Base-by-base conservation (phyloP, 352 stramenopile species). In the Pythium scleroteichum region DNA sequence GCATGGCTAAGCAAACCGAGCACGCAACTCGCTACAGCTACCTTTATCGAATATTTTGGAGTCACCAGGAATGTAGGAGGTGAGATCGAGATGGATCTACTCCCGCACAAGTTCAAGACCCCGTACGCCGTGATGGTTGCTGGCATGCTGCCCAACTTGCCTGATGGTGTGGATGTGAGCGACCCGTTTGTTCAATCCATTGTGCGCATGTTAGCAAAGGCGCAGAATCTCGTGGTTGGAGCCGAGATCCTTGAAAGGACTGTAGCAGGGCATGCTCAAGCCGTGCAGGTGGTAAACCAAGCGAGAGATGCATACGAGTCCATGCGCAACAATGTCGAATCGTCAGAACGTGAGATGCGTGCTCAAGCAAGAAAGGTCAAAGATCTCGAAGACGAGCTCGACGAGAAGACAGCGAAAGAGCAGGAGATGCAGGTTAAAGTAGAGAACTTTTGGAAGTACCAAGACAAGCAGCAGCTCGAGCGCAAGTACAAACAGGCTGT, bases 41-140 rank as follows among this genome's bases (percentile, higher is more conserved):
- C 82, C 8, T 94, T 94, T 53, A 76, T 94, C 29, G 66, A 86
- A 50, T 90, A 90, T 53, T 94, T 94, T 57, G 74, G 69, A 1
- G 59, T 71, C 1, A 59, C 72, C 8, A 57, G 68, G 14, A 80
- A 72, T 29, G 59, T 76, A n/a, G 64, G 59, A 3, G 78, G 80
- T 2, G 82, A 88, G 48, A 22, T 85, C 2, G 82, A 92, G 42
- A 80, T 94, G 44, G 71, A 90, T 23, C 59, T 94, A 19, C 23
- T 90, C n/a, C 64, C 77, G 7, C 53, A 64, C 19, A 83, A 86
- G 66, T 94, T 92, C 67, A 77, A 73, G 17, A 82, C 80, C 0
- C 85, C 85, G 40, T 94, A 91, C 57, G 85, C 85, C 8, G 80
- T 94, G 26, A 89, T 94, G 80, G 79, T 92, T 24, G 85, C 85